phyloP scores from a whole-genome alignment of 345 rosid genomes.

The Sonneratia alba region DNA sequence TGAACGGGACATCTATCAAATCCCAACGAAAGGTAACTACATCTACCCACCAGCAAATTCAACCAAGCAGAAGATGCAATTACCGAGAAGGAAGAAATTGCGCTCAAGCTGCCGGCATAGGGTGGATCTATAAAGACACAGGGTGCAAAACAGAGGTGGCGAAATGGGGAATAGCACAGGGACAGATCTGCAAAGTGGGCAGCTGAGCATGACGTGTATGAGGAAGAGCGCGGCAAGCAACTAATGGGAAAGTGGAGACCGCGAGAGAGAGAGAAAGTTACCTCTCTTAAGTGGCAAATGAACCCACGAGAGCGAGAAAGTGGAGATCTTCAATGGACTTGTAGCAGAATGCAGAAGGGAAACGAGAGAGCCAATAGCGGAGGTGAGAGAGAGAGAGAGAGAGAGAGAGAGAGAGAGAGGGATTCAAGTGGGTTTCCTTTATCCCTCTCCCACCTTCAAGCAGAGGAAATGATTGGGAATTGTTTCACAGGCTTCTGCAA shows the following conservation, averaged over 20 bases:
- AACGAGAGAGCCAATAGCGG: neutral
- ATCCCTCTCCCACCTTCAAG: slow-evolving; percentile 1
- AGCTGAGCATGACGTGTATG: neutral
- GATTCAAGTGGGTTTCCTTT: neutral
- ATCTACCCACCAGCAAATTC: neutral
- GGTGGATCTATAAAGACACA: neutral
- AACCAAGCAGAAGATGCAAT: neutral
- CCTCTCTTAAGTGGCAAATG: neutral
- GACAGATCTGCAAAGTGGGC: neutral
- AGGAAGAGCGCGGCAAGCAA: neutral
- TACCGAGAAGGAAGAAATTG: neutral
- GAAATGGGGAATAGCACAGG: neutral
- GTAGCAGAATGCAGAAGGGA: neutral
- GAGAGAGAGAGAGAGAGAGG: neutral
- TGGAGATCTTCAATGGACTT: neutral
- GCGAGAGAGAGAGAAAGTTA: neutral
- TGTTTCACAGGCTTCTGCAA: neutral
- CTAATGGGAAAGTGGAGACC: neutral
- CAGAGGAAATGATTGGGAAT: slow-evolving; percentile 1
- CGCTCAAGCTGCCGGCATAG: neutral
- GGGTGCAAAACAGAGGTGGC: neutral
- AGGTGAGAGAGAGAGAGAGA: neutral
- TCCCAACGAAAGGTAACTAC: neutral
- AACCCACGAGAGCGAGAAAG: neutral
- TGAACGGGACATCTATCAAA: neutral